Conservation (phyloP, 2,329 filamentous ascomycete genomes). For the Chaetomium sp. region DNA sequence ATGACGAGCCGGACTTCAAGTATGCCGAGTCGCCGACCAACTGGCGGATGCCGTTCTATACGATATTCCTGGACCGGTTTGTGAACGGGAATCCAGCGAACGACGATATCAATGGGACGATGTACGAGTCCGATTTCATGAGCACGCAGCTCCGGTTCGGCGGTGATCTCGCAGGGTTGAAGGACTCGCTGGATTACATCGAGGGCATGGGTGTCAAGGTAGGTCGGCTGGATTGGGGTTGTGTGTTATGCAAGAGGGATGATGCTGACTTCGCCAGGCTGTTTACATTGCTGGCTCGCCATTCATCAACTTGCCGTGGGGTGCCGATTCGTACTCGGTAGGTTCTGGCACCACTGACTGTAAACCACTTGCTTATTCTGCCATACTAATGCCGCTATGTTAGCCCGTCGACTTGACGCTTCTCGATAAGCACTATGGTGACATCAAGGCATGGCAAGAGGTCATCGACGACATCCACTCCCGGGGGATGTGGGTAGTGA, state of each 20-base stretch:
- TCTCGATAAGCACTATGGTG: slow-evolving; percentile 56
- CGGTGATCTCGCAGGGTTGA: slow-evolving; percentile 51
- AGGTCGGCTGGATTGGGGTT: not conserved
- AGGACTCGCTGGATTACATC: slow-evolving; percentile 57
- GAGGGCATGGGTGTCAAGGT: slow-evolving; percentile 56
- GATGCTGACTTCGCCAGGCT: slow-evolving; percentile 6
- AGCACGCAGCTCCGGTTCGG: slow-evolving; percentile 59
- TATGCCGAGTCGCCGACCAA: slow-evolving; percentile 51
- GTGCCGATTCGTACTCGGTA: slow-evolving; percentile 49
- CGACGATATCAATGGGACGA: slow-evolving; percentile 55
- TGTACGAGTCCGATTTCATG: slow-evolving; percentile 54
- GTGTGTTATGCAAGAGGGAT: no score
- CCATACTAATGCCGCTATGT: slow-evolving; percentile 25
- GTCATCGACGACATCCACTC: slow-evolving; percentile 55
- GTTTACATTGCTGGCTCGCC: slow-evolving; percentile 51
- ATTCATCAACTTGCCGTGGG: slow-evolving; percentile 60
- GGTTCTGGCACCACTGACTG: slow-evolving; percentile 2
- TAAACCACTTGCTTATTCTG: not conserved
- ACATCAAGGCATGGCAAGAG: slow-evolving; percentile 50
- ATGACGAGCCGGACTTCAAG: slow-evolving; percentile 29
- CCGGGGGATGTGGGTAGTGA: slow-evolving; percentile 57
- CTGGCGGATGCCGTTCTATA: slow-evolving; percentile 62
- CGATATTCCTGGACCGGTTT: slow-evolving; percentile 56
- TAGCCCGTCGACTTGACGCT: slow-evolving; percentile 53
- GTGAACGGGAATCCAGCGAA: slow-evolving; percentile 60